A percentile compares a stretch with the other conserved stretches of the same genome.
phyloP scores from a whole-genome alignment of 73 alveolate species.

The Loxodes magnus region DNA sequence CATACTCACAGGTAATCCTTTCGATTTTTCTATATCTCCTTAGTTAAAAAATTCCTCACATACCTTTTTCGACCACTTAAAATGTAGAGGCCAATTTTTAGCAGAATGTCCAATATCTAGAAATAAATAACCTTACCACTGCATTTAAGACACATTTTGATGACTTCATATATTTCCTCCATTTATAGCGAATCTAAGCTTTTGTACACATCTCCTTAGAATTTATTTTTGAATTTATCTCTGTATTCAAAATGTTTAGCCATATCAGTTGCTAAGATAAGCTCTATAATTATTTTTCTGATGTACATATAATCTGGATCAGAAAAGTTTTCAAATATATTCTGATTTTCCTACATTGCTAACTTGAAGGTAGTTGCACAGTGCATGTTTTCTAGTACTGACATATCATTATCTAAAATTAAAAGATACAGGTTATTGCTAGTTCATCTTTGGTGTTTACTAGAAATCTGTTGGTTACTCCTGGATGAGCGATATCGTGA shows the following conservation, averaged over 20 bases:
- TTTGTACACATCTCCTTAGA: too few relatives aligned
- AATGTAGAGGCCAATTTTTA: slow-evolving; percentile 26
- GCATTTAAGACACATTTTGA: too few relatives aligned
- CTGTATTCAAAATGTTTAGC: slow-evolving; percentile 38
- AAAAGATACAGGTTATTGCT: slow-evolving; percentile 26
- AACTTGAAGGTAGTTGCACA: slow-evolving; percentile 50
- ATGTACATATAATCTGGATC: slow-evolving; percentile 33
- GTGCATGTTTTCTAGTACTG: slow-evolving; percentile 47
- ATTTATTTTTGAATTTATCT: slow-evolving; percentile 17
- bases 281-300: slow-evolving; percentile 56
- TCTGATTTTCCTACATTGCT: slow-evolving; percentile 28
- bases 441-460: slow-evolving; percentile 23
- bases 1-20: slow-evolving; percentile 24
- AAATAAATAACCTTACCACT: too few relatives aligned
- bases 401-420: slow-evolving; percentile 35
- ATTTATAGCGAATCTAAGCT: too few relatives aligned
- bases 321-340: slow-evolving; percentile 38
- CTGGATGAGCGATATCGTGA: slow-evolving; percentile 45
- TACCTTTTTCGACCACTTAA: slow-evolving; percentile 34
- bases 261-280: slow-evolving; percentile 87
- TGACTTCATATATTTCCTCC: too few relatives aligned
- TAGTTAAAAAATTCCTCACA: slow-evolving; percentile 37
- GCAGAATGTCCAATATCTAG: slow-evolving; percentile 51
- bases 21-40: slow-evolving; percentile 39
- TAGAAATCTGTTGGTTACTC: slow-evolving; percentile 20